phyloP scores from a whole-genome alignment of 371 early-diverging fungal genomes.

The Lichtheimia hyalospora region DNA sequence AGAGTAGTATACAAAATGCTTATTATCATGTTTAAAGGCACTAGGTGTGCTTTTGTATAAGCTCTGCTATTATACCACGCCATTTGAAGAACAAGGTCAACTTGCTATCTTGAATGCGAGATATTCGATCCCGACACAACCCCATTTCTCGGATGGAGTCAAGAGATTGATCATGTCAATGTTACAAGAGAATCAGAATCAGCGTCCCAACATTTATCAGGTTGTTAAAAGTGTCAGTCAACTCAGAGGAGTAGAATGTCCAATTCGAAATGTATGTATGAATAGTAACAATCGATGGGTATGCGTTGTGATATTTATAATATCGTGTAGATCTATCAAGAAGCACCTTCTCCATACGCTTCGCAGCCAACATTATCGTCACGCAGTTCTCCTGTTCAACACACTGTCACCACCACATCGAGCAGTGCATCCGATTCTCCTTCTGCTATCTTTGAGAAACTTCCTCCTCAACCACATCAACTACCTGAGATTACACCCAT shows the following conservation, averaged over 20 bases:
- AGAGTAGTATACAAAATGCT: neutral
- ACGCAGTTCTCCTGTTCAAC: neutral
- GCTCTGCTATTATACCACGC: slow-evolving; percentile 83
- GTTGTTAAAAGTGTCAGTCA: slow-evolving; percentile 65
- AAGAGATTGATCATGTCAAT: slow-evolving; percentile 67
- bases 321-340: slow-evolving; percentile 17
- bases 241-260: slow-evolving; percentile 68
- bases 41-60: slow-evolving; percentile 92
- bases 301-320: neutral
- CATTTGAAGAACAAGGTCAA: slow-evolving; percentile 88
- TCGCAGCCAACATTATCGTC: neutral
- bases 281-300: neutral
- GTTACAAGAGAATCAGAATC: slow-evolving; percentile 72
- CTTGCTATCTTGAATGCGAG: slow-evolving; percentile 87
- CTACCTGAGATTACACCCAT: slow-evolving; percentile 62
- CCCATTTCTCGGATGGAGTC: slow-evolving; percentile 68
- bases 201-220: slow-evolving; percentile 79
- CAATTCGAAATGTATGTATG: slow-evolving; percentile 54
- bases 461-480: slow-evolving; percentile 40
- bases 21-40: slow-evolving; percentile 51
- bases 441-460: slow-evolving; percentile 39
- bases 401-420: neutral
- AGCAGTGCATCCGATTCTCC: slow-evolving; percentile 2
- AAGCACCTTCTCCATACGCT: slow-evolving; percentile 16
- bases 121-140: slow-evolving; percentile 75